Percentiles rank a stretch among this genome's conserved stretches.
These are phyloP conservation scores for Sclerotinia subarctica DNA, from an alignment of 2,329 filamentous ascomycete species.

Conservation along the genomic window DNA sequence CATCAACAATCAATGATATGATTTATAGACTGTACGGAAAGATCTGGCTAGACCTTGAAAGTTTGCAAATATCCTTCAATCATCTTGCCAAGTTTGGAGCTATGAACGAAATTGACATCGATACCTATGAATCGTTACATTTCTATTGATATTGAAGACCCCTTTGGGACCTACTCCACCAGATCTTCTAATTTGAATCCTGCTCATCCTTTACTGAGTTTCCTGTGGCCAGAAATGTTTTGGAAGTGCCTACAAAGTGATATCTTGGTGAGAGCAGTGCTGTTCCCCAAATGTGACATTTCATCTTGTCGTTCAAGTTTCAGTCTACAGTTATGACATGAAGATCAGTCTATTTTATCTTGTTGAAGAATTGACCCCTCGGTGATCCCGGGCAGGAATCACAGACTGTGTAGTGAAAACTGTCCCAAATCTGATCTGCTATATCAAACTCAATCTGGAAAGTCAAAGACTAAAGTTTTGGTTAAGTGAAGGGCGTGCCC, in stretches of 20 bases:
- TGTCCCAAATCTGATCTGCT: not conserved
- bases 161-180: too few relatives aligned
- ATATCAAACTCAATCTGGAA: not conserved
- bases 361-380: too few relatives aligned
- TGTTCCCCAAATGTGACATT: not conserved
- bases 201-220: not conserved
- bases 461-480: not conserved
- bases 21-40: not conserved
- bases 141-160: too few relatives aligned
- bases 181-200: too few relatives aligned
- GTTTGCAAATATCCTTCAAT: not conserved
- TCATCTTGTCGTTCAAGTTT: too few relatives aligned
- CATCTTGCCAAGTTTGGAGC: not conserved
- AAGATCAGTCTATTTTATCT: too few relatives aligned
- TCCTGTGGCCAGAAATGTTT: not conserved
- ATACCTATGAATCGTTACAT: too few relatives aligned
- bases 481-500: not conserved
- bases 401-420: not conserved
- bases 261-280: not conserved
- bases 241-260: not conserved
- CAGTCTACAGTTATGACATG: too few relatives aligned
- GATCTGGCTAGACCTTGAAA: not conserved
- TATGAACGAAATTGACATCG: not conserved
- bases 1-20: not conserved
- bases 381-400: too few relatives aligned